These are phyloP conservation scores for Fraxinus albicans DNA, from an alignment of 305 asterid species.

Conservation along the genomic window DNA sequence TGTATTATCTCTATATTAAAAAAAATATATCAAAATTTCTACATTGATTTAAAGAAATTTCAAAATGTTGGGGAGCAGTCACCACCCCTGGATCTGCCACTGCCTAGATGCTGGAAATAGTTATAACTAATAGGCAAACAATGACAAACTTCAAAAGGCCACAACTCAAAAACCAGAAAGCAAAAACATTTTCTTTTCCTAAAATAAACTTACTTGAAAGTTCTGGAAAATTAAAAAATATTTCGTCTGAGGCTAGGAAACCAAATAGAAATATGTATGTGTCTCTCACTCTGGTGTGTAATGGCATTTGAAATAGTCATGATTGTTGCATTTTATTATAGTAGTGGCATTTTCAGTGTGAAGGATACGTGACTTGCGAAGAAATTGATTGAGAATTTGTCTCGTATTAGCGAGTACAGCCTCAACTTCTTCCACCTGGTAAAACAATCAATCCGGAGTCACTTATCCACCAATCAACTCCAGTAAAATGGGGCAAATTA, in stretches of 20 bases:
- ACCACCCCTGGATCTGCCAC: background rate
- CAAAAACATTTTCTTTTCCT: background rate
- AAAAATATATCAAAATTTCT: too few species aligned
- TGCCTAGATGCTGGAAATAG: background rate
- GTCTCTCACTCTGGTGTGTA: background rate
- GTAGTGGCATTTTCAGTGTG: constrained; percentile 3
- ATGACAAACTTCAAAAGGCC: background rate
- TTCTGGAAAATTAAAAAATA: background rate
- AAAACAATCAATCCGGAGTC: constrained; percentile 22
- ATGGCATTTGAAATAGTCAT: background rate
- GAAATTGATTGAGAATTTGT: constrained; percentile 86
- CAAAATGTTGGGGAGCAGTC: background rate
- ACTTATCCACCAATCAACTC: constrained; percentile 19
- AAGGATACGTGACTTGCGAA: constrained; percentile 89
- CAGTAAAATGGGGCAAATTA: constrained; percentile 10
- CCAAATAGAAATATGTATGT: background rate
- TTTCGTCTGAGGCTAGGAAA: background rate
- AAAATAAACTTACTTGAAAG: background rate
- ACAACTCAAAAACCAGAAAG: background rate
- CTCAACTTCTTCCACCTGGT: constrained; percentile 81
- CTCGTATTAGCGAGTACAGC: constrained; percentile 90
- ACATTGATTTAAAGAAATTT: background rate
- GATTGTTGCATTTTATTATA: background rate
- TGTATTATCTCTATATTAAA: background rate
- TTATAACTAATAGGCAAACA: background rate